phyloP scores from a whole-genome alignment of 1,284 basidiomycete species.

The Leccinum subfulvum region DNA sequence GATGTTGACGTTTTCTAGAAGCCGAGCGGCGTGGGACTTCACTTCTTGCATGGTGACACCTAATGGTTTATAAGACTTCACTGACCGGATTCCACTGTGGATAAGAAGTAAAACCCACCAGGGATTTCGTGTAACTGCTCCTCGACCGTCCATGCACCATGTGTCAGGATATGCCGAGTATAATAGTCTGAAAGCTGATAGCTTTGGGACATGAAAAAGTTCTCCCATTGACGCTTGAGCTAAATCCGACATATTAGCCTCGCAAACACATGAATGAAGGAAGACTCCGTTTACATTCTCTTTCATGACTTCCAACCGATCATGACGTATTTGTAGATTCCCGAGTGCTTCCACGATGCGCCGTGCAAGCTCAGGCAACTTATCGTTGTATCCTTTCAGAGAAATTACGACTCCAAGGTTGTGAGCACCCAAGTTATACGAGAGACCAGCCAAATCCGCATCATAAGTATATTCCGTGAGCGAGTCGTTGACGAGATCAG shows the following conservation, averaged over 20 bases:
- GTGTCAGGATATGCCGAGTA: slow-evolving; percentile 67
- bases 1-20: slow-evolving; percentile 72
- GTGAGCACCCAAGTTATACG: slow-evolving; percentile 71
- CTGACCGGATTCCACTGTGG: background rate
- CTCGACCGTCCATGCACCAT: slow-evolving; percentile 75
- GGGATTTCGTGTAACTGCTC: slow-evolving; percentile 81
- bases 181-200: slow-evolving; percentile 84
- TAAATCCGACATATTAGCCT: slow-evolving; percentile 31
- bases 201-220: slow-evolving; percentile 86
- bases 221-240: slow-evolving; percentile 76
- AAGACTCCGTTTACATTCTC: slow-evolving; percentile 64
- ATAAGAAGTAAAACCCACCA: slow-evolving; percentile 46
- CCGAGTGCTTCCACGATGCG: slow-evolving; percentile 77
- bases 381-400: slow-evolving; percentile 92
- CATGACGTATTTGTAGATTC: slow-evolving; percentile 65
- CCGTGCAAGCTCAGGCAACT: slow-evolving; percentile 76
- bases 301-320: slow-evolving; percentile 81
- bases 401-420: slow-evolving; percentile 70
- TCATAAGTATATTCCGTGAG: slow-evolving; percentile 92
- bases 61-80: background rate
- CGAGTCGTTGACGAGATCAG: slow-evolving; percentile 86
- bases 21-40: slow-evolving; percentile 58
- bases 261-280: background rate
- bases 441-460: slow-evolving; percentile 88
- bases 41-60: slow-evolving; percentile 58